A percentile compares a stretch with the other conserved stretches of the same genome.
These are phyloP conservation scores for Leccinum pachyderme DNA, from an alignment of 1,284 basidiomycete species.

Conservation along the genomic window DNA sequence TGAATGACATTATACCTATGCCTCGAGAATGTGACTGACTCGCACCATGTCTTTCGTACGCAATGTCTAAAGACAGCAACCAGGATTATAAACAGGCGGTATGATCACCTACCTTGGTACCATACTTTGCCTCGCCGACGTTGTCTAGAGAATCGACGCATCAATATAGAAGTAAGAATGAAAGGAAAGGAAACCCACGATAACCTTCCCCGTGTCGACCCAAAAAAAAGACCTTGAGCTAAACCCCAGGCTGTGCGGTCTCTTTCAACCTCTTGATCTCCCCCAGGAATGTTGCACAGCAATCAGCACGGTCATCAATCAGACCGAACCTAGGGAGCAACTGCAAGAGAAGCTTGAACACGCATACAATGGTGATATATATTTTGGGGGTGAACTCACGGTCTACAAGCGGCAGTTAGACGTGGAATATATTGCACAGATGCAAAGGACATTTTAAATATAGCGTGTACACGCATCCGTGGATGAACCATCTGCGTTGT, in stretches of 20 bases:
- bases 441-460: not conserved
- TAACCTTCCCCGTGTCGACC: constrained; percentile 74
- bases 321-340: constrained; percentile 63
- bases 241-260: constrained; percentile 36
- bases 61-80: not conserved
- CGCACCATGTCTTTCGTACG: constrained; percentile 46
- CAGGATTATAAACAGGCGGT: not conserved
- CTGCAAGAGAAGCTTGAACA: constrained; percentile 33
- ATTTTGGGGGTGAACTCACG: constrained; percentile 15
- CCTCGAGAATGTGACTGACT: constrained; percentile 38
- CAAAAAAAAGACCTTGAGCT: constrained; percentile 65
- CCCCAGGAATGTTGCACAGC: constrained; percentile 53
- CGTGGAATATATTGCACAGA: not conserved
- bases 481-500: not conserved
- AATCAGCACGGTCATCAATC: constrained; percentile 44
- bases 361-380: too few species aligned
- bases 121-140: constrained; percentile 70
- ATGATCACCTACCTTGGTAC: constrained; percentile 44
- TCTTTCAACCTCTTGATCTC: constrained; percentile 47
- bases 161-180: not conserved
- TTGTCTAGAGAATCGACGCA: constrained; percentile 58
- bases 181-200: constrained; percentile 9
- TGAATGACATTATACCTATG: not conserved
- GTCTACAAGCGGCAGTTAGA: constrained; percentile 7
- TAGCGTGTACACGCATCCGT: constrained; percentile 10